Evolutionary conservation across 2,329 filamentous ascomycete species (phyloP), one percentile per base, ranked within the genome.

Genomic region (Chrysoporthe cubensis): DNA sequence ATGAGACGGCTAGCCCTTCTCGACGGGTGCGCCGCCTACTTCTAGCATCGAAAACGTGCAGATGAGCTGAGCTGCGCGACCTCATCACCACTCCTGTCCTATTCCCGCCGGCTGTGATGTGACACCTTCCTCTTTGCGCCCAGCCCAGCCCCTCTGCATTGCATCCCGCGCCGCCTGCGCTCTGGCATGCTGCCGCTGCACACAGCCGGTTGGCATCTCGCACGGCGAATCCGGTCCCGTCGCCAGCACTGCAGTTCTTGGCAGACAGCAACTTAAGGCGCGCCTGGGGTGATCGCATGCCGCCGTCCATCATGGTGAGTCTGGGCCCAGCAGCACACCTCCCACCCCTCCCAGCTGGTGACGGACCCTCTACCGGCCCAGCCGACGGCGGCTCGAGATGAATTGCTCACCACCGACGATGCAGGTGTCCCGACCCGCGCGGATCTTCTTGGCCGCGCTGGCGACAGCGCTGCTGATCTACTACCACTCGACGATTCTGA

Each of bases 391-490:
- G 7, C 42, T 3, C 21, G 11, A 32, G 21, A 61, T 50, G 32
- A 26, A 34, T 14, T 52, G 43, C 66, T 68, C 43, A 64, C 56
- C 54, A 43, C 16, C n/a, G 6, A 11, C 58, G 37, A 40, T 13
- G 42, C 65, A 69, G 68, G 68, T 43, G 8, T 59, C 61, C 18
- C 68, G 68, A 37, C 32, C 61, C 42, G 62, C 48, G 40, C 62
- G 68, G 40, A 67, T 69, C 44, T 63, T 66, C 21, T 59, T 67
- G n/a, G 65, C 66, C 34, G 68, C 68, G 16, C 57, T 69, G 42
- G 60, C 59, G 7, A 69, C 68, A 4, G 68, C 68, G 8, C 48
- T 69, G 21, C 32, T 69, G 4, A 46, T 69, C 37, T 69, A 67
- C 62, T 69, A 69, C 48, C 65, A 67, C 57, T 52, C 65, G 14